Evolutionary conservation across 2,329 filamentous ascomycete species (phyloP), one percentile per base, ranked within the genome.

Genomic region (Penicillium glabrum): DNA sequence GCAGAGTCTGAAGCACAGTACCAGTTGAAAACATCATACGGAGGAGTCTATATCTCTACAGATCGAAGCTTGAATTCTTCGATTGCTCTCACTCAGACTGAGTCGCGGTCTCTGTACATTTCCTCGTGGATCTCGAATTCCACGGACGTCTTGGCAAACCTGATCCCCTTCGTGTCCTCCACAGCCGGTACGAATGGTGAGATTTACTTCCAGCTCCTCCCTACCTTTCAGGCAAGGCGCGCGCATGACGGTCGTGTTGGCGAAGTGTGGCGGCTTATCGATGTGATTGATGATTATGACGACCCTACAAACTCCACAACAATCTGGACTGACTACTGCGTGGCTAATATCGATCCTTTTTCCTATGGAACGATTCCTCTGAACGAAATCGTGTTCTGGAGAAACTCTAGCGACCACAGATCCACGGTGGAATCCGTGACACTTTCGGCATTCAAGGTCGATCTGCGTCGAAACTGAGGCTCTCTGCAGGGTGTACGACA

Each of bases 341-440:
- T 67, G 3, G 66, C 64, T 0, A 63, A 76, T 55, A 59, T 74
- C 5, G 72, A 75, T 21, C 57, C 55, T 3, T 39, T 63, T 2
- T 62, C 63, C 21, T 77, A 77, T 59, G 74, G 63, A 3, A 69
- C 66, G 2, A 52, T 68, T 16, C 68, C 71, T 0, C 35, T 75
- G 11, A 75, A 73, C 26, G 72, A 74, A 49, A 24, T 71, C 5
- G 67, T 73, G 0, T 75, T 78, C 48, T 76, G 74, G 74, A 60
- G 66, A 23, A 60, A 14, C 16, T 14, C 44, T 7, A 24, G 51
- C 1, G 58, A 66, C 14, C 24, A 33, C 14, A 47, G 27, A 1
- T 27, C 48, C 16, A 13, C 26, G 46, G 58, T 61, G 11, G 56
- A 65, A 3, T 65, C 51, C 19, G 46, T 75, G 3, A 71, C 75